phyloP scores from a whole-genome alignment of 179 eudicot species.

The Beta lomatogona region DNA sequence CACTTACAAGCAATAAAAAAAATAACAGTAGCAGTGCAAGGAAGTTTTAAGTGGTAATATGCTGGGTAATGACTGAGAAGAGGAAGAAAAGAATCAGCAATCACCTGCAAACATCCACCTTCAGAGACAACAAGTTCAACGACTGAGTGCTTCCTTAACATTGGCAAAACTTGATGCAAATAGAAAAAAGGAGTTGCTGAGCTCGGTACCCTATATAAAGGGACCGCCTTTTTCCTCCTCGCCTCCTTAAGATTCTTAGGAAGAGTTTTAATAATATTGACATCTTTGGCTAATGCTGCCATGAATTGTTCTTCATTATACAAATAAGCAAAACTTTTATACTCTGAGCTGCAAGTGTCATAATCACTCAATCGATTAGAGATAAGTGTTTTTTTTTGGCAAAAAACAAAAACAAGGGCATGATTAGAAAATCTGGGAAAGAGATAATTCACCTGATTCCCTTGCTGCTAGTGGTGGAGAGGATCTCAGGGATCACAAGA shows the following conservation, averaged over 20 bases:
- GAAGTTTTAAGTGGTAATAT: neutral
- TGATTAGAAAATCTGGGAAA: neutral
- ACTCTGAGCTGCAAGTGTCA: conserved; percentile 62
- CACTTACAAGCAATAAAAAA: neutral
- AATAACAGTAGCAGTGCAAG: neutral
- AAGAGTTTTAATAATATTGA: conserved; percentile 73
- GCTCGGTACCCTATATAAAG: conserved; percentile 60
- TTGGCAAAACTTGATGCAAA: conserved; percentile 75
- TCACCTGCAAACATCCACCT: conserved; percentile 96
- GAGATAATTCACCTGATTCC: conserved; percentile 69
- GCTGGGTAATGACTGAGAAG: too few species aligned
- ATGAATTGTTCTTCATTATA: conserved; percentile 92
- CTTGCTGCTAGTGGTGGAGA: conserved; percentile 91
- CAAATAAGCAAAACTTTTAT: conserved; percentile 93
- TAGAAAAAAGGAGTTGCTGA: conserved; percentile 71
- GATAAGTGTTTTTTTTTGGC: neutral
- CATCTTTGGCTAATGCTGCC: conserved; percentile 69
- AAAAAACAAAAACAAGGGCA: neutral
- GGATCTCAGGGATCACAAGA: conserved; percentile 86
- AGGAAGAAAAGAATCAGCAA: neutral
- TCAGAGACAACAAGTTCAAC: conserved; percentile 71
- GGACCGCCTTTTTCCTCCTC: conserved; percentile 75
- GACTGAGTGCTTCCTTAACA: conserved; percentile 66
- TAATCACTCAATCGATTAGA: neutral
- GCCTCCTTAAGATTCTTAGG: conserved; percentile 91